Base-by-base conservation (phyloP, 139 green algal species). In the Chlorella sp. region DNA sequence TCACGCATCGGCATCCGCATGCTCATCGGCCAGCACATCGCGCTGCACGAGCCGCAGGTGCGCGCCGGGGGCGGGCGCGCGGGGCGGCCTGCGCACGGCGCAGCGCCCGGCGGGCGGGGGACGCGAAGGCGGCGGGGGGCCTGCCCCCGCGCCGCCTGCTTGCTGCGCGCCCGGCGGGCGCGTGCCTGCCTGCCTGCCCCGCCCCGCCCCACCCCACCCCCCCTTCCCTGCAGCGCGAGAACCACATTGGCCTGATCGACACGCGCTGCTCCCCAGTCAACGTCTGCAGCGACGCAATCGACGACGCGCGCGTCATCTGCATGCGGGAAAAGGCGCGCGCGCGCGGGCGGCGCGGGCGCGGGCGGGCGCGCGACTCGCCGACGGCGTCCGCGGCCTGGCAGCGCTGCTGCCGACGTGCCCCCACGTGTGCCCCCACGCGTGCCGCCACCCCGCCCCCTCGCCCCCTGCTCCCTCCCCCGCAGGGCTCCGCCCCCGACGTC, bases 1-100 rank as follows among this genome's bases (percentile, higher is more conserved):
- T 94, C 83, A 43, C 91, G 96, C 53, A 99, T 99, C 50, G 96
- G 96, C 67, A 98, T 99, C 64, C 95, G 96, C 67, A 98, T 99
- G 79, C 90, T 99, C 15, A 99, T 99, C 51, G 92, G 90, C 27
- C 95, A 99, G 84, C 95, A 98, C 83, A 95, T 98, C 56, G 90
- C 92, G 17, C 80, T 99, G 67, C 94, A 98, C 74, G 90, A 97
- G 73, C 87, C 91, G 17, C 76, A 87, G n/a, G 88, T 87, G 79
- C 59, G 87, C 0, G 81, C 92, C 48, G 85, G 58, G 58, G 29
- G 53, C 19, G 19, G 23, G 23, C 7, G 19, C 53, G 19, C 29
- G 19, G 11, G 33, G 56, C 23, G 15, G 23, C n/a, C 50, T 48
- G 11, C 53, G 7, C 2, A 33, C 27, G 27, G 53, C 29, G 27